Conservation (phyloP, 1,139 yeast species). For the Yamadazyma pseudoaaseri region DNA sequence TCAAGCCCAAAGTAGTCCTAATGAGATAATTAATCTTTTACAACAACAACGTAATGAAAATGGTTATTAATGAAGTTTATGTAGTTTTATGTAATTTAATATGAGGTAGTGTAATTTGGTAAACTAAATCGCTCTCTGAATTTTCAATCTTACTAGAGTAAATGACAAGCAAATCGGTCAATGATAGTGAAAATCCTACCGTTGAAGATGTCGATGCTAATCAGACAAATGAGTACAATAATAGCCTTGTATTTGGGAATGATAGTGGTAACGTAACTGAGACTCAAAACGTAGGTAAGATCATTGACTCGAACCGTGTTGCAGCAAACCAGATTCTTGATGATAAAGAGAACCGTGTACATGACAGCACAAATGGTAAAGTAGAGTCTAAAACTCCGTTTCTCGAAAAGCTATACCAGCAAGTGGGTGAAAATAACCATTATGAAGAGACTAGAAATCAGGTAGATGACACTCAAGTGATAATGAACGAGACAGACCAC, state of each 20-base stretch:
- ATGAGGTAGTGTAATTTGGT: not conserved
- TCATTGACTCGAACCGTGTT: not conserved
- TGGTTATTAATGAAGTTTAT: slow-evolving; percentile 1
- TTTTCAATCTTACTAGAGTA: no score
- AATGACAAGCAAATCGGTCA: no score
- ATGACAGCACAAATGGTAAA: not conserved
- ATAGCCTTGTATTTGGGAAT: slow-evolving; percentile 24
- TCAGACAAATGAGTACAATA: slow-evolving; percentile 15
- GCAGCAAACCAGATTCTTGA: not conserved
- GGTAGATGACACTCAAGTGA: slow-evolving; percentile 5
- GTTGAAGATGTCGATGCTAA: slow-evolving; percentile 6
- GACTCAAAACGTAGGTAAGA: slow-evolving; percentile 7
- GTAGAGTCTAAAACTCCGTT: not conserved
- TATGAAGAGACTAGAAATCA: no score
- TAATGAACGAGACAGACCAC: not conserved
- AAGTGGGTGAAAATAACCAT: no score
- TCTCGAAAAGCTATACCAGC: slow-evolving; percentile 2
- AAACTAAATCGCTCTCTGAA: not conserved
- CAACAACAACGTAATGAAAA: slow-evolving; percentile 13
- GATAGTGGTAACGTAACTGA: slow-evolving; percentile 9
- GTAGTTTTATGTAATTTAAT: not conserved
- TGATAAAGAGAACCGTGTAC: slow-evolving; percentile 2
- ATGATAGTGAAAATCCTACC: no score
- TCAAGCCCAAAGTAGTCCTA: slow-evolving; percentile 21
- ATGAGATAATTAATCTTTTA: slow-evolving; percentile 18